These are phyloP conservation scores for Trichosanthes cucumerina DNA, from an alignment of 306 rosid genomes.

Conservation along the genomic window DNA sequence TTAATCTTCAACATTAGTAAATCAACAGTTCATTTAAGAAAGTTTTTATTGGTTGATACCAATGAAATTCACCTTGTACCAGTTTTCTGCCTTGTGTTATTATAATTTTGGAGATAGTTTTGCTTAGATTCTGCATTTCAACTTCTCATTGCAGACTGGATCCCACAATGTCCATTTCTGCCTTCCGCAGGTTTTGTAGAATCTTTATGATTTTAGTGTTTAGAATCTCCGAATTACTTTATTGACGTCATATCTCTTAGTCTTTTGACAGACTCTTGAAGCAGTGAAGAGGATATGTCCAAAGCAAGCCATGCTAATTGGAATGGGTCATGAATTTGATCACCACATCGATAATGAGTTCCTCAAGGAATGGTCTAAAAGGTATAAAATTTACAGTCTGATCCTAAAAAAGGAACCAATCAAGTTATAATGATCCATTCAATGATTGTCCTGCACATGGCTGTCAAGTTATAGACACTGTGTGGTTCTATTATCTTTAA, in stretches of 20 bases:
- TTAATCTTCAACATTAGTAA: background rate
- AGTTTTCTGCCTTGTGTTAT: background rate
- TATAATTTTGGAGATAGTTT: background rate
- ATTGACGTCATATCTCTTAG: slow-evolving; percentile 13
- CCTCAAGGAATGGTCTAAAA: slow-evolving; percentile 67
- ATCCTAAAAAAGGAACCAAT: background rate
- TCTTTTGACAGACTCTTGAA: slow-evolving; percentile 60
- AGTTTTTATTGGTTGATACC: background rate
- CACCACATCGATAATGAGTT: slow-evolving; percentile 68
- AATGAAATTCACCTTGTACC: background rate
- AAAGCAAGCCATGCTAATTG: slow-evolving; percentile 63
- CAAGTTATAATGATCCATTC: background rate
- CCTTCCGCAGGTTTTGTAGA: slow-evolving; percentile 68
- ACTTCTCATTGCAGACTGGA: slow-evolving; percentile 38
- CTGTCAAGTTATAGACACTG: background rate
- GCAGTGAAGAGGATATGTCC: slow-evolving; percentile 84
- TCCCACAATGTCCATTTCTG: slow-evolving; percentile 76
- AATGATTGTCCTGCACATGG: background rate
- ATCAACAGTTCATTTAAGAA: background rate
- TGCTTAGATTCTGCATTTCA: background rate
- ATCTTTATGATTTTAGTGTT: slow-evolving; percentile 1
- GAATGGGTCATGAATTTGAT: slow-evolving; percentile 86
- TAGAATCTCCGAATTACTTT: background rate
- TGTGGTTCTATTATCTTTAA: background rate
- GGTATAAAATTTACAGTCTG: slow-evolving; percentile 22